Evolutionary conservation across 148 eudicot species (phyloP).

Genomic region (Euryodendron excelsum): DNA sequence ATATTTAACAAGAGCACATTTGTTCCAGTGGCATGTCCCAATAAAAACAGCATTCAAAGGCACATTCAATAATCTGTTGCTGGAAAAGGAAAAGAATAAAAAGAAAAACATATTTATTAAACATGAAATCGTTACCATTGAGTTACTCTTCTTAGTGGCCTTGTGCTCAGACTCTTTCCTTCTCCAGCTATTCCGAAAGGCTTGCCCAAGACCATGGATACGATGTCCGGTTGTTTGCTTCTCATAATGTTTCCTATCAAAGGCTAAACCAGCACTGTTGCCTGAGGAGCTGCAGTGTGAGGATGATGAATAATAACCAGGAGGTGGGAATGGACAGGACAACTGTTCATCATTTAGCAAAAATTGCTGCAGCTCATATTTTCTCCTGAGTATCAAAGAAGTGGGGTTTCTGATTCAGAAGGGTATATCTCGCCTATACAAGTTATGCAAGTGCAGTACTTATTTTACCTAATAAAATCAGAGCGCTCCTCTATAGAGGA

Average conservation of each 20-base stretch:
- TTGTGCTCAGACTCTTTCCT: slow-evolving; percentile 52
- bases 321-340: slow-evolving; percentile 49
- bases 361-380: slow-evolving; percentile 82
- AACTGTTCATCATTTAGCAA: slow-evolving; percentile 32
- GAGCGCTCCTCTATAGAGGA: slow-evolving; percentile 73
- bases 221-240: slow-evolving; percentile 56
- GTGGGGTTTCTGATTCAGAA: slow-evolving; percentile 15
- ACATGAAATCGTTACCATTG: slow-evolving; percentile 45
- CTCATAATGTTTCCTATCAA: slow-evolving; percentile 56
- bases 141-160: slow-evolving; percentile 48
- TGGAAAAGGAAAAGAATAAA: not conserved
- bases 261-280: slow-evolving; percentile 22
- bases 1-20: not conserved
- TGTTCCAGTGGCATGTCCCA: no score
- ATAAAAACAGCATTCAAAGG: not conserved
- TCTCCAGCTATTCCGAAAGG: slow-evolving; percentile 77
- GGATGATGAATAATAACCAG: slow-evolving; percentile 28
- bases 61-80: not conserved
- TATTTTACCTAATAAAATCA: slow-evolving; percentile 72
- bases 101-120: no score
- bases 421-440: not conserved
- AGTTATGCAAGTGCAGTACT: not conserved
- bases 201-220: slow-evolving; percentile 58
- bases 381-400: slow-evolving; percentile 60
- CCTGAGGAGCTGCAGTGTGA: slow-evolving; percentile 26